phyloP scores from a whole-genome alignment of 257 asterid species.

The Forsythia viridissima region DNA sequence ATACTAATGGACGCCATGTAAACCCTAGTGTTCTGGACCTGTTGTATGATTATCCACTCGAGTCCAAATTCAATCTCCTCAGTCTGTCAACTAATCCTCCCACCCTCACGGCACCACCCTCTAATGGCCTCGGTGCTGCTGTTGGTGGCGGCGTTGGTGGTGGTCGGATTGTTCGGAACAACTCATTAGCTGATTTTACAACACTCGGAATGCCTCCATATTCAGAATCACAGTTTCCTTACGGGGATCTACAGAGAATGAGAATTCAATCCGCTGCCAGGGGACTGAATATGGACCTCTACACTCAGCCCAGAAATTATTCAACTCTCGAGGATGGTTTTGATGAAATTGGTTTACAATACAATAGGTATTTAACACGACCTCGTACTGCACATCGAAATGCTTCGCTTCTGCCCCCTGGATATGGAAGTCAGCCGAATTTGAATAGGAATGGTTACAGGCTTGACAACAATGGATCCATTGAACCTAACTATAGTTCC shows the following conservation, averaged over 20 bases:
- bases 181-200: not conserved
- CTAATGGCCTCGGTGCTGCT: not conserved
- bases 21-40: not conserved
- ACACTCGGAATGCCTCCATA: not conserved
- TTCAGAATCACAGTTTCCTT: not conserved
- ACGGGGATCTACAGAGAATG: not conserved
- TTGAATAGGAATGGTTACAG: not conserved
- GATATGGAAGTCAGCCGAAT: not conserved
- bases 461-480: not conserved
- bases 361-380: not conserved
- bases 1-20: not conserved
- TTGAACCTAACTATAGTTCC: not conserved
- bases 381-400: not conserved
- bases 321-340: not conserved
- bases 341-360: not conserved
- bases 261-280: constrained; percentile 1
- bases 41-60: not conserved
- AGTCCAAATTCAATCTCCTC: not conserved
- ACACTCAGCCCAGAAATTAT: not conserved
- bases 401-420: not conserved
- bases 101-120: not conserved
- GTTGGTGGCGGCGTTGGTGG: not conserved
- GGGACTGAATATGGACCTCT: not conserved
- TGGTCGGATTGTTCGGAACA: not conserved
- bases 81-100: not conserved